These are phyloP conservation scores for Wickerhamomyces ciferrii DNA, from an alignment of 805 yeast genomes.

Conservation along the genomic window DNA sequence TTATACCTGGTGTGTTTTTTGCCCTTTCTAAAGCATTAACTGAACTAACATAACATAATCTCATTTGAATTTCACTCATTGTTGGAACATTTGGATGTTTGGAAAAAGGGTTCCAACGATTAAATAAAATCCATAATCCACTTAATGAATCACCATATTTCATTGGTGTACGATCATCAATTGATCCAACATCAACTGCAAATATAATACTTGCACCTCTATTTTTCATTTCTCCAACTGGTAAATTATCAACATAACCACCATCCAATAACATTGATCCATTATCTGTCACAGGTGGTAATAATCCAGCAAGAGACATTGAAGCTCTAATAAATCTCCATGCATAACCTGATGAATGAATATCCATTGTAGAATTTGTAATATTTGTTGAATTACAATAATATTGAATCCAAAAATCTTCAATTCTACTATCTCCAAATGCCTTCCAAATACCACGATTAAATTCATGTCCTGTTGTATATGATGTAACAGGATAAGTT, in stretches of 20 bases:
- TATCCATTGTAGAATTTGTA: constrained; percentile 92
- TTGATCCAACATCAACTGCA: constrained; percentile 95
- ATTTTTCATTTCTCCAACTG: constrained; percentile 87
- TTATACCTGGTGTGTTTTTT: constrained; percentile 76
- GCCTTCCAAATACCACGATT: constrained; percentile 97
- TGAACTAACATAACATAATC: constrained; percentile 91
- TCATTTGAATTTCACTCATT: constrained; percentile 90
- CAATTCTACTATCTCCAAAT: constrained; percentile 87
- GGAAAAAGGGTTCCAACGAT: constrained; percentile 88
- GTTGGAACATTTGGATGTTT: constrained; percentile 84
- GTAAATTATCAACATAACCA: constrained; percentile 90
- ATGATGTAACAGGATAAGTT: constrained; percentile 91
- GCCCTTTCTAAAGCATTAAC: constrained; percentile 91
- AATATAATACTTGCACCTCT: constrained; percentile 82
- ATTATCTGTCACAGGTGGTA: constrained; percentile 83
- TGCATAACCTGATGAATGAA: constrained; percentile 87
- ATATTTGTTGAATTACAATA: constrained; percentile 92
- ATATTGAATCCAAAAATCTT: constrained; percentile 91
- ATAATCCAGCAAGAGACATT: constrained; percentile 90
- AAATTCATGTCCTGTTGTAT: constrained; percentile 96
- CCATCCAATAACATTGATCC: constrained; percentile 96
- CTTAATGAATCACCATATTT: constrained; percentile 88
- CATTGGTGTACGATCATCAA: constrained; percentile 88
- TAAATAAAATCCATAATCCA: constrained; percentile 86
- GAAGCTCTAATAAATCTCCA: constrained; percentile 96